These are phyloP conservation scores for Sclerotinia glacialis DNA, from an alignment of 2,329 filamentous ascomycete species.

Conservation along the genomic window DNA sequence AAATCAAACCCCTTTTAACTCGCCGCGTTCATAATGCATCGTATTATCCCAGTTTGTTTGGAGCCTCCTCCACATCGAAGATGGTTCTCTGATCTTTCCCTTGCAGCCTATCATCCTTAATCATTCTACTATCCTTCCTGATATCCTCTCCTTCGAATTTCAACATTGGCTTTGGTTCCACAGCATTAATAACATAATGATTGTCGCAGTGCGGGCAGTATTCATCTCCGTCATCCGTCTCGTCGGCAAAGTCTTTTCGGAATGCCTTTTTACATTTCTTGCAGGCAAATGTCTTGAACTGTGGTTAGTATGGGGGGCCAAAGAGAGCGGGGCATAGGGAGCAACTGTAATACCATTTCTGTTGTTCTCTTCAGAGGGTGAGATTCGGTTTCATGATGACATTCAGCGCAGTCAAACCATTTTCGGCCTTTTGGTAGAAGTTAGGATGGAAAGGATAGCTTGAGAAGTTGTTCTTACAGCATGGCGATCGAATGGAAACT, in stretches of 20 bases:
- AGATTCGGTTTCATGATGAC: conserved; percentile 76
- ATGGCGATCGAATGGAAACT: conserved; percentile 91
- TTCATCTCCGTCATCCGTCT: conserved; percentile 96
- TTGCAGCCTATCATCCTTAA: conserved; percentile 80
- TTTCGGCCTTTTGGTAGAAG: conserved; percentile 66
- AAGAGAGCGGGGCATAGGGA: conserved; percentile 9
- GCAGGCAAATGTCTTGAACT: conserved; percentile 71
- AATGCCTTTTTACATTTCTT: conserved; percentile 99
- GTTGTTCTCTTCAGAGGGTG: conserved; percentile 73
- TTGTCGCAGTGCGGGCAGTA: conserved; percentile 99
- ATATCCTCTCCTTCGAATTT: conserved; percentile 90
- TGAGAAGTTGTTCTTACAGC: conserved; percentile 61
- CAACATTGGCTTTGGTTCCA: conserved; percentile 76
- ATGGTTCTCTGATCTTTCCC: conserved; percentile 59
- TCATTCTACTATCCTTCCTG: conserved; percentile 81
- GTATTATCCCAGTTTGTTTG: conserved; percentile 70
- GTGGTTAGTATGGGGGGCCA: conserved; percentile 11
- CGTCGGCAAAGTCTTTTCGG: conserved; percentile 76
- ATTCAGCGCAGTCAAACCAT: conserved; percentile 99
- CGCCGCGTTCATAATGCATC: background rate
- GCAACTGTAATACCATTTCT: conserved; percentile 64
- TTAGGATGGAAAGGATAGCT: conserved; percentile 12
- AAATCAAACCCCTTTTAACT: conserved; percentile 32
- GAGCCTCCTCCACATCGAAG: conserved; percentile 73
- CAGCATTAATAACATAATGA: conserved; percentile 90